These are phyloP conservation scores for Neurospora sp. DNA, from an alignment of 495 filamentous ascomycete species.

Conservation along the genomic window DNA sequence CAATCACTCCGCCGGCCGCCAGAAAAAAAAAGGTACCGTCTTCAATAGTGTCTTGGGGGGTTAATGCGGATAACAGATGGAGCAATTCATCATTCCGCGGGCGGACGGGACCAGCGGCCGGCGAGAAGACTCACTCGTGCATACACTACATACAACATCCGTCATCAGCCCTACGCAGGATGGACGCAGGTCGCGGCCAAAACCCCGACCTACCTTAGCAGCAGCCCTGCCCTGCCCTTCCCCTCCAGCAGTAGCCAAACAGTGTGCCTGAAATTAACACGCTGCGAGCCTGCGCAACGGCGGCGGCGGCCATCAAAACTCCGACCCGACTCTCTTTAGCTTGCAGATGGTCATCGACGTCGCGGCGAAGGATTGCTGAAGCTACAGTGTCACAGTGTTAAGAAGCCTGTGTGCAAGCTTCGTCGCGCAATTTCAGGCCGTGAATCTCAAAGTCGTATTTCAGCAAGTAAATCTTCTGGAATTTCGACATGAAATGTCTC, in stretches of 20 bases:
- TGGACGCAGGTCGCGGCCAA: neutral
- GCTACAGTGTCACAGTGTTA: neutral
- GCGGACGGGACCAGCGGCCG: neutral
- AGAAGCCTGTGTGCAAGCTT: neutral
- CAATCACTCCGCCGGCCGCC: neutral
- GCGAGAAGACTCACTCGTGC: neutral
- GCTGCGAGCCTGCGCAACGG: neutral
- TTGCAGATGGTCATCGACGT: neutral
- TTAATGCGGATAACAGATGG: neutral
- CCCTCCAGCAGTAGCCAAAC: neutral
- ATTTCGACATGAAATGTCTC: neutral
- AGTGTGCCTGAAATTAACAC: neutral
- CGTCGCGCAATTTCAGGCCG: neutral
- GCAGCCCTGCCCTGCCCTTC: neutral
- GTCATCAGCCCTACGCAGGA: neutral
- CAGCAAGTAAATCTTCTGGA: neutral
- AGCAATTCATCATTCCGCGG: neutral
- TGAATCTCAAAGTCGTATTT: neutral
- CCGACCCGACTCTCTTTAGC: neutral
- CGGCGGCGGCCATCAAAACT: neutral
- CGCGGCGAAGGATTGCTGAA: neutral
- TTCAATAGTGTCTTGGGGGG: neutral
- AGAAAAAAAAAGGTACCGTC: neutral
- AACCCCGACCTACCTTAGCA: neutral
- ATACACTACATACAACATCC: neutral